Evolutionary conservation across 2,329 filamentous ascomycete species (phyloP).

Genomic region (Karstenula rhodostoma): DNA sequence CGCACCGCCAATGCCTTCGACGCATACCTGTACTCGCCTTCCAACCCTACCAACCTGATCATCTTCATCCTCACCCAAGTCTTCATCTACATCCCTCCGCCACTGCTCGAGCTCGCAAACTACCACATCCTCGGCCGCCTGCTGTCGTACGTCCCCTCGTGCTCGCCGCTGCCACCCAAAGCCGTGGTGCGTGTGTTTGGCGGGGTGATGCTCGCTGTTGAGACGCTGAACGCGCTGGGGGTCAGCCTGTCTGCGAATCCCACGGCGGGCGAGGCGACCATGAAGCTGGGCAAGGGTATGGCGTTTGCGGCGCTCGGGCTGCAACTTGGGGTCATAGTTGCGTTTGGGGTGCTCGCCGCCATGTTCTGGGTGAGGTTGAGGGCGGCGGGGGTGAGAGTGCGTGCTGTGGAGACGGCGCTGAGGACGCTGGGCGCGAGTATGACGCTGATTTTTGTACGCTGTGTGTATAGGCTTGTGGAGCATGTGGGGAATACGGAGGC

Average conservation of each 20-base stretch:
- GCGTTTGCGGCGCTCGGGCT: conserved; percentile 58
- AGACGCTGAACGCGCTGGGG: conserved; percentile 57
- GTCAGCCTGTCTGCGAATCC: conserved; percentile 51
- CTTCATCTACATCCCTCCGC: conserved; percentile 47
- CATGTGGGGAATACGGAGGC: conserved; percentile 54
- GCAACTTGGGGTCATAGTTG: conserved; percentile 55
- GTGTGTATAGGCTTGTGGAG: conserved; percentile 59
- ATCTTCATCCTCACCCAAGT: conserved; percentile 45
- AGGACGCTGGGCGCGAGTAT: conserved; percentile 53
- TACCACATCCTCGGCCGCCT: conserved; percentile 66
- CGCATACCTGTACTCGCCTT: conserved; percentile 55
- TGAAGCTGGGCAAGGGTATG: conserved; percentile 51
- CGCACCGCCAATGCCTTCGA: conserved; percentile 58
- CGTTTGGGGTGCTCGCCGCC: conserved; percentile 54
- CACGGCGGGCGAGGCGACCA: conserved; percentile 33
- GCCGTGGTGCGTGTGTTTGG: conserved; percentile 64
- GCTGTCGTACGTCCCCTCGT: conserved; percentile 64
- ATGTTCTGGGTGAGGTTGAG: conserved; percentile 53
- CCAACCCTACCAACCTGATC: conserved; percentile 51
- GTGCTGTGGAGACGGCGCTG: conserved; percentile 50
- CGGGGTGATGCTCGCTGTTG: conserved; percentile 57
- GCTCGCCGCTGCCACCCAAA: conserved; percentile 55
- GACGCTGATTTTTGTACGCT: conserved; percentile 53
- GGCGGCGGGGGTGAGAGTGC: conserved; percentile 47
- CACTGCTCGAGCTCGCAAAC: conserved; percentile 57